Base-by-base conservation (phyloP, 176 grass and related monocot species). In the Aegilops sharonensis region DNA sequence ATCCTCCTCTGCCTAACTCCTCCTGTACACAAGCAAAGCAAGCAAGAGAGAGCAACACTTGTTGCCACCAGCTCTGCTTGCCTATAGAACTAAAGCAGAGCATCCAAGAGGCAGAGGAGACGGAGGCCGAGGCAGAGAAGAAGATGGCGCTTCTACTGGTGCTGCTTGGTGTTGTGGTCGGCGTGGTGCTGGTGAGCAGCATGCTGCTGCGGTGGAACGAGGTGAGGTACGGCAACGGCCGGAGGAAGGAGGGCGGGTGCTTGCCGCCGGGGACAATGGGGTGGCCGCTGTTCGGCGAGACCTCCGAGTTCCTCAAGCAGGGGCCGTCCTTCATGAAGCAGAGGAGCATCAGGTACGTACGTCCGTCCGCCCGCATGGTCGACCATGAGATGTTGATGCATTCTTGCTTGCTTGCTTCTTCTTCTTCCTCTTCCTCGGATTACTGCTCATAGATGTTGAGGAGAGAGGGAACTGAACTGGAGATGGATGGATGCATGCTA, bases 201-300 rank as follows among this genome's bases (percentile, higher is more conserved):
- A 50, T 91, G 72, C 68, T 97, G 62, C 85, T 97, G 76, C 84
- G 94, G 75, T 97, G 94, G 94, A 97, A 97, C 68, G 94, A 94
- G 86, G 65, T 97, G 29, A 83, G 94, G 27, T 97, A 91, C 82
- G 92, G 13, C 48, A 13, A 25, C 25, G 25, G 25, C 25, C 25
- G 92, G 76, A 87, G 86, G 80, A 77, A 90, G 61, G 5, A 52
- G 0, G 90, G 48, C 6, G 52, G 52, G 1, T 8, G 90, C 60
- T 52, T 92, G 47, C 94, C 94, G 82, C 94, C 92, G 3, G 94
- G 94, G 43, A 97, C 94, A 85, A 97, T 97, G 94, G 94, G 94
- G n/a, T 97, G 94, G 94, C 94, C 94, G 66, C 88, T 94, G 71
- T 89, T 97, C 70, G 94, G 94, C 50, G 94, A 97, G 90, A 97